These are phyloP conservation scores for Paspalum notatum DNA, from an alignment of 176 grass and related monocot genomes.

Conservation along the genomic window DNA sequence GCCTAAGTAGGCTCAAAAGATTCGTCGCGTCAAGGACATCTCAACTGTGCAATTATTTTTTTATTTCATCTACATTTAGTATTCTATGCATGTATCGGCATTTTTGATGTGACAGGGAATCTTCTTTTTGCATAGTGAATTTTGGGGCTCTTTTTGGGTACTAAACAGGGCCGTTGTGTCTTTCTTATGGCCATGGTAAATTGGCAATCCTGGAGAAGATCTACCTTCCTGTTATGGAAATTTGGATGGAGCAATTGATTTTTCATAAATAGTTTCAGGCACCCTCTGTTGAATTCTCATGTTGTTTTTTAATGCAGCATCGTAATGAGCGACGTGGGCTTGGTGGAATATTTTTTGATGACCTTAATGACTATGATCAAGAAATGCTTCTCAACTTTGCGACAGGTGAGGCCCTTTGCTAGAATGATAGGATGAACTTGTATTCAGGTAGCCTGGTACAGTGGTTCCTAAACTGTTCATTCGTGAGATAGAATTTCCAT, in stretches of 20 bases:
- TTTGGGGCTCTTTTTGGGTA: too few relatives aligned
- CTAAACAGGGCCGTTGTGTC: too few relatives aligned
- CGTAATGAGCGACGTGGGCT: conserved; percentile 86
- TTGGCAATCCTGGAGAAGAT: conserved; percentile 3
- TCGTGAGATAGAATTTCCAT: not conserved
- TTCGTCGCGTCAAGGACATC: too few relatives aligned
- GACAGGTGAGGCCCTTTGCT: conserved; percentile 60
- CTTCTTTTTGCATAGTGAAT: too few relatives aligned
- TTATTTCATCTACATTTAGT: too few relatives aligned
- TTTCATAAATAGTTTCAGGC: conserved; percentile 3
- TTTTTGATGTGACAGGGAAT: too few relatives aligned
- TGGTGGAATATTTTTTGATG: conserved; percentile 99
- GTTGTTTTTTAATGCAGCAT: conserved; percentile 60
- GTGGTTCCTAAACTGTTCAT: not conserved
- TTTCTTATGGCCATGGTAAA: not conserved
- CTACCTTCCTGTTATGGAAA: not conserved
- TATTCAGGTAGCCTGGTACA: conserved; percentile 8
- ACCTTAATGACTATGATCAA: conserved; percentile 92
- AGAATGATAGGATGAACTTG: conserved; percentile 1
- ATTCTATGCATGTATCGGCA: too few relatives aligned
- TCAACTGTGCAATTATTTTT: too few relatives aligned
- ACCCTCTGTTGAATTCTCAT: not conserved
- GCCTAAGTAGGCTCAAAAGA: too few relatives aligned
- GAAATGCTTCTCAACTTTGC: conserved; percentile 95
- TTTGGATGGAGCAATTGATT: not conserved